Evolutionary conservation across 148 eudicot genomes (phyloP).

Genomic region (Nepenthes gracilis): DNA sequence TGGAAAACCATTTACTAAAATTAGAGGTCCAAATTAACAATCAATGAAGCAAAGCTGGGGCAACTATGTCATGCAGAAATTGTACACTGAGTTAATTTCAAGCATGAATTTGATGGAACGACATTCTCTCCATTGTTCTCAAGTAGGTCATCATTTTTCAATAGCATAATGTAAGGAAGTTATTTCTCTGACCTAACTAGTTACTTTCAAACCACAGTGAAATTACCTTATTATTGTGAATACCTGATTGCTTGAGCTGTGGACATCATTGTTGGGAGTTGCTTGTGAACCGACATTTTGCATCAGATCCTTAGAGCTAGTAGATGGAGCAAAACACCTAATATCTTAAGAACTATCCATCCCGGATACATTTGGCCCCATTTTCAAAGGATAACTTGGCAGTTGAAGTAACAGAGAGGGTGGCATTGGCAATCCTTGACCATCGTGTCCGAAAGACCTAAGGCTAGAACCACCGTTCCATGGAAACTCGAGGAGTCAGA

Average conservation of each 20-base stretch:
- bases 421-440: slow-evolving; percentile 50
- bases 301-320: slow-evolving; percentile 14
- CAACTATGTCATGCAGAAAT: no score
- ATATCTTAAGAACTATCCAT: slow-evolving; percentile 8
- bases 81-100: no score
- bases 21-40: no score
- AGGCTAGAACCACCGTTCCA: slow-evolving; percentile 39
- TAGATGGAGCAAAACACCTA: slow-evolving; percentile 20
- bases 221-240: no score
- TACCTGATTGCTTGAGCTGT: slow-evolving; percentile 17
- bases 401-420: slow-evolving; percentile 17
- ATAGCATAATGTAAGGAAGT: no score
- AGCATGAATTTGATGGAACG: no score
- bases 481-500: slow-evolving; percentile 30
- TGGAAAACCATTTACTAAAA: no score
- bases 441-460: slow-evolving; percentile 39
- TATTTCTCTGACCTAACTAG: no score
- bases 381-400: slow-evolving; percentile 15
- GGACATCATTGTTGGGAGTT: slow-evolving; percentile 19
- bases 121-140: no score
- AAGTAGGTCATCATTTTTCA: no score
- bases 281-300: slow-evolving; percentile 15
- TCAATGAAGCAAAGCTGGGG: no score
- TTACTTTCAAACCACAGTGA: no score
- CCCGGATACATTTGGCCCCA: slow-evolving; percentile 22